These are phyloP conservation scores for Ceratorhiza oryzae-sativae DNA, from an alignment of 1,284 basidiomycete species.

Conservation along the genomic window DNA sequence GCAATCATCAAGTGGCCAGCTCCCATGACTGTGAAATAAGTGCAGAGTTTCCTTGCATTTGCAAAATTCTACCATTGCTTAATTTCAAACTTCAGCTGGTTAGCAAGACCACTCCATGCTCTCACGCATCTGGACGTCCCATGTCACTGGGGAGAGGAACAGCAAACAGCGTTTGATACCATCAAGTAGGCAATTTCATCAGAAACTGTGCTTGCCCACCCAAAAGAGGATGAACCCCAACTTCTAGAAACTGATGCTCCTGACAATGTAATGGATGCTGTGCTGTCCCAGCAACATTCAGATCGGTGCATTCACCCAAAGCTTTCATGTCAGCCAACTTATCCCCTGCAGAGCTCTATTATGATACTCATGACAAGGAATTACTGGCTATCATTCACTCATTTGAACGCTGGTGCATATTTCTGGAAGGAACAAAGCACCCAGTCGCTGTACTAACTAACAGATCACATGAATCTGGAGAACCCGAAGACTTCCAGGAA, in stretches of 20 bases:
- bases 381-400: conserved; percentile 44
- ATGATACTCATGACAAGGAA: conserved; percentile 51
- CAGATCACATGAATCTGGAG: conserved; percentile 47
- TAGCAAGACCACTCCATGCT: conserved; percentile 45
- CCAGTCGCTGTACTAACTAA: conserved; percentile 42
- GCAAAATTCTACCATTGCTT: conserved; percentile 50
- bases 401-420: conserved; percentile 46
- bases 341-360: conserved; percentile 49
- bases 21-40: conserved; percentile 45
- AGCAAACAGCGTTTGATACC: conserved; percentile 46
- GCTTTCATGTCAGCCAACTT: conserved; percentile 12
- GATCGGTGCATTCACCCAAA: conserved; percentile 18
- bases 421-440: conserved; percentile 43
- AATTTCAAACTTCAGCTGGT: conserved; percentile 47
- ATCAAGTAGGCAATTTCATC: conserved; percentile 42
- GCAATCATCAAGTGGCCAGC: conserved; percentile 47
- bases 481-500: conserved; percentile 44
- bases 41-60: conserved; percentile 50
- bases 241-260: conserved; percentile 32
- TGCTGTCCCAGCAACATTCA: conserved; percentile 1
- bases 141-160: conserved; percentile 41
- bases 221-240: conserved; percentile 14
- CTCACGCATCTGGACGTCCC: conserved; percentile 43
- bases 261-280: conserved; percentile 10
- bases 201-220: conserved; percentile 21